phyloP scores from a whole-genome alignment of 176 grass and related monocot species.

The Cymbopogon citratus region DNA sequence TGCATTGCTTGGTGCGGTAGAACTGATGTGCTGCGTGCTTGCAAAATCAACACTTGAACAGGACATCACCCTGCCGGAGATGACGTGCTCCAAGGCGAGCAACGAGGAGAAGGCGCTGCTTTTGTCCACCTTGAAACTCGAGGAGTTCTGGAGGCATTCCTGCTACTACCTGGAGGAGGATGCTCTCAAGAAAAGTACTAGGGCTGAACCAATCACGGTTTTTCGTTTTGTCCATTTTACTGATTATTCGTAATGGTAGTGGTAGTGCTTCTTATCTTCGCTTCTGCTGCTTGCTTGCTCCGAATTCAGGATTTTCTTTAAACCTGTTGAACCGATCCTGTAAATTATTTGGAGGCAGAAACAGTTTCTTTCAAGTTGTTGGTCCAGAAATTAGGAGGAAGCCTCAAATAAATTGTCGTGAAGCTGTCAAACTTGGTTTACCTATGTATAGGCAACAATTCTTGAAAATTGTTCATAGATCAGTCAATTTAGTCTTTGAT shows the following conservation, averaged over 20 bases:
- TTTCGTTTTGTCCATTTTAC: not conserved
- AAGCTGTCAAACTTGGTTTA: not conserved
- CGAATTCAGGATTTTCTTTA: not conserved
- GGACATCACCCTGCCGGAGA: slow-evolving; percentile 30
- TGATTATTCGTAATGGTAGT: not conserved
- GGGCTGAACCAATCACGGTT: not conserved
- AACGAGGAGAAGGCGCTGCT: slow-evolving; percentile 29
- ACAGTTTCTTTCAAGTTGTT: not conserved
- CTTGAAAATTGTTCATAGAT: not conserved
- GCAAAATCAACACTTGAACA: not conserved
- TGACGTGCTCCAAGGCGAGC: slow-evolving; percentile 14
- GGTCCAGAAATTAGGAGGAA: not conserved
- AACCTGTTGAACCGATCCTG: not conserved
- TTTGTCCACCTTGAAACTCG: not conserved
- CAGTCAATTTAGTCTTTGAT: too few relatives aligned
- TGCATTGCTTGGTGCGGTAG: not conserved
- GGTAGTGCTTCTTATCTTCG: not conserved
- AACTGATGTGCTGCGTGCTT: not conserved
- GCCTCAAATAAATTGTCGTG: not conserved
- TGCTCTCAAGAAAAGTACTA: slow-evolving; percentile 44
- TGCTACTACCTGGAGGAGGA: slow-evolving; percentile 47
- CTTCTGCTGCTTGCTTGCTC: not conserved
- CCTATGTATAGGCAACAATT: too few relatives aligned
- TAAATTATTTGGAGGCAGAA: not conserved
- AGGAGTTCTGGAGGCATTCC: slow-evolving; percentile 53